phyloP scores from a whole-genome alignment of 78 protist species.

The Dictyostelium discoideum region DNA sequence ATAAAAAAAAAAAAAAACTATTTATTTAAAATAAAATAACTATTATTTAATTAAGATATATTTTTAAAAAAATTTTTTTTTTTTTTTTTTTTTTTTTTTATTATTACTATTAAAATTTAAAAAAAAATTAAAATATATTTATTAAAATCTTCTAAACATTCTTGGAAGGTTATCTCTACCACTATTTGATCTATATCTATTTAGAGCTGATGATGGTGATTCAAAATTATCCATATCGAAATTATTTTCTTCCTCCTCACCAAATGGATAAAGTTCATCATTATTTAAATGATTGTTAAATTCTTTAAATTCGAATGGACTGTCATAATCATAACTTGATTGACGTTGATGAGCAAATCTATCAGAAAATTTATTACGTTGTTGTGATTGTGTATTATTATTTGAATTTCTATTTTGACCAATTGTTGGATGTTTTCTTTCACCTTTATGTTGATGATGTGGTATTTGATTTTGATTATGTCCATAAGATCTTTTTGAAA shows the following conservation, averaged over 20 bases:
- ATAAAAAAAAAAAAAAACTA: background rate
- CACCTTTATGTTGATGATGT: background rate
- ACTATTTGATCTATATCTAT: conserved; percentile 22
- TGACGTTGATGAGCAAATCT: background rate
- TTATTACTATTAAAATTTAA: no score
- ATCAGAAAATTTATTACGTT: background rate
- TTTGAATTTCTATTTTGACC: conserved; percentile 2
- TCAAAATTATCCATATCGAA: background rate
- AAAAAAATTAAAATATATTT: background rate
- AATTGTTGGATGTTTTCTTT: background rate
- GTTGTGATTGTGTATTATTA: background rate
- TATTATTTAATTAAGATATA: background rate
- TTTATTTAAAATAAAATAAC: background rate
- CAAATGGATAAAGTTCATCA: background rate
- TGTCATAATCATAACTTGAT: conserved; percentile 1
- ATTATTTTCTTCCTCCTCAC: background rate
- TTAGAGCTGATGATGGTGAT: background rate
- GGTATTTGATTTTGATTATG: background rate
- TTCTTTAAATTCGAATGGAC: conserved; percentile 20
- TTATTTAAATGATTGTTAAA: background rate
- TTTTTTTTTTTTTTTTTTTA: background rate
- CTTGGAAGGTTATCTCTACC: conserved; percentile 1
- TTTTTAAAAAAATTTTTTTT: background rate
- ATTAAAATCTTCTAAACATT: conserved; percentile 2
- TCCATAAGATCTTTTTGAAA: background rate